Base-by-base conservation (phyloP, 768 basidiomycete genomes). In the Panus rudis region DNA sequence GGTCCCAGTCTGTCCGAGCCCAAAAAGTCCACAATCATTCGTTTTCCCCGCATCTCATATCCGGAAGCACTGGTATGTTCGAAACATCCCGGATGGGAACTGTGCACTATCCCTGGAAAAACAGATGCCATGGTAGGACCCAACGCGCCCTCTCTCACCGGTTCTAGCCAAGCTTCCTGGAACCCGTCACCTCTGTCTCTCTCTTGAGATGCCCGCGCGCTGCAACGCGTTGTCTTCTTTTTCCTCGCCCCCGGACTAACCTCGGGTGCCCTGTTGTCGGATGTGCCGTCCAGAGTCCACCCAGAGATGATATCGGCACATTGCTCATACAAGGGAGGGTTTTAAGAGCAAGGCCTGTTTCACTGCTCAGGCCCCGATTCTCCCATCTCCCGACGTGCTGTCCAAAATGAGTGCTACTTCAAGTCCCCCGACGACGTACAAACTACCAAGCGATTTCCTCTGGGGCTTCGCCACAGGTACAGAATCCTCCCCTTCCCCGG, bases 391-490 rank as follows among this genome's bases (percentile, higher is more conserved):
- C 59, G 63, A 57, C 55, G 57, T 49, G 48, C 59, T 52, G 50
- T 57, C 54, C 55, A 39, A 54, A 52, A 50, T 51, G 49, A 56
- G 53, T 49, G 45, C 51, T 46, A 47, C 51, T 47, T 38, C 45
- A 38, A 37, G 43, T 45, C 39, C 40, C 33, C 45, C 39, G 20
- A n/a, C n/a, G n/a, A 39, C 43, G 28, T 52, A 56, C 48, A 57
- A 49, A 46, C 63, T 83, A 24, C 72, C 78, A 22, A 67, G 67
- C 42, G 73, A 78, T 54, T 81, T 84, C 57, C 64, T 83, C 41
- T 84, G 80, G 76, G 79, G 80, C 35, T 82, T 82, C 53, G 80
- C 81, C 3, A 84, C 82, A 13, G 79, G 81, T 77, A 48, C n/a
- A 50, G 75, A 55, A 16, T 20, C 30, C 42, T 30, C 46, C 53